Evolutionary conservation across 768 basidiomycete species (phyloP).

Genomic region (Boletellus ananas): DNA sequence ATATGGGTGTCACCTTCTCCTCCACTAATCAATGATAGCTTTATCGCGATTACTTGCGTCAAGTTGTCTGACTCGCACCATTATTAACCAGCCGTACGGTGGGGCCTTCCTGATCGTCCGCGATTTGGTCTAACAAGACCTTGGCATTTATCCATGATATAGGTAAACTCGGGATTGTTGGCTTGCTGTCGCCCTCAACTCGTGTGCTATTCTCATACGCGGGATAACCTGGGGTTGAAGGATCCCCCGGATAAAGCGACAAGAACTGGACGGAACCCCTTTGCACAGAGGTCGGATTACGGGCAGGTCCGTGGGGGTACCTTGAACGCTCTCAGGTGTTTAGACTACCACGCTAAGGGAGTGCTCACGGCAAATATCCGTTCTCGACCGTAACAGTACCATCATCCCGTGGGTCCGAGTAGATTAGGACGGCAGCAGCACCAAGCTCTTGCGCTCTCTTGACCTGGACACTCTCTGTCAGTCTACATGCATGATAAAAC

Average conservation of each 20-base stretch:
- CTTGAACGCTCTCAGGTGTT: slow-evolving; percentile 5
- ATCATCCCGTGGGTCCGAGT: slow-evolving; percentile 85
- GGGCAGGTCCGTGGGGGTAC: slow-evolving; percentile 77
- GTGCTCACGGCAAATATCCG: slow-evolving; percentile 59
- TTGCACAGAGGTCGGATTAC: slow-evolving; percentile 80
- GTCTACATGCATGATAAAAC: slow-evolving; percentile 8
- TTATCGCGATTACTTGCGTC: neutral
- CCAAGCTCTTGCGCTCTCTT: slow-evolving; percentile 88
- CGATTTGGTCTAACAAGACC: slow-evolving; percentile 49
- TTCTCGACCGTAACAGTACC: slow-evolving; percentile 75
- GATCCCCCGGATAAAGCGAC: slow-evolving; percentile 67
- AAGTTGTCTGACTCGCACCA: slow-evolving; percentile 33
- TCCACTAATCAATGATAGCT: slow-evolving; percentile 47
- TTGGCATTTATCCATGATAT: slow-evolving; percentile 85
- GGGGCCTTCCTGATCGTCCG: slow-evolving; percentile 34
- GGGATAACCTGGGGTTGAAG: slow-evolving; percentile 85
- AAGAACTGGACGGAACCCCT: slow-evolving; percentile 81
- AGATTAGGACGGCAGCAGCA: slow-evolving; percentile 76
- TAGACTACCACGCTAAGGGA: neutral
- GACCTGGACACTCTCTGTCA: slow-evolving; percentile 46
- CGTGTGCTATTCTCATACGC: slow-evolving; percentile 79
- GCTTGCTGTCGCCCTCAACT: slow-evolving; percentile 56
- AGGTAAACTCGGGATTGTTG: slow-evolving; percentile 82
- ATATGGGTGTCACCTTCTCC: slow-evolving; percentile 80
- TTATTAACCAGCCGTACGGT: slow-evolving; percentile 53